Evolutionary conservation across 2,329 filamentous ascomycete species (phyloP), one percentile per base, ranked within the genome.

Genomic region (Samsoniella hepiali): DNA sequence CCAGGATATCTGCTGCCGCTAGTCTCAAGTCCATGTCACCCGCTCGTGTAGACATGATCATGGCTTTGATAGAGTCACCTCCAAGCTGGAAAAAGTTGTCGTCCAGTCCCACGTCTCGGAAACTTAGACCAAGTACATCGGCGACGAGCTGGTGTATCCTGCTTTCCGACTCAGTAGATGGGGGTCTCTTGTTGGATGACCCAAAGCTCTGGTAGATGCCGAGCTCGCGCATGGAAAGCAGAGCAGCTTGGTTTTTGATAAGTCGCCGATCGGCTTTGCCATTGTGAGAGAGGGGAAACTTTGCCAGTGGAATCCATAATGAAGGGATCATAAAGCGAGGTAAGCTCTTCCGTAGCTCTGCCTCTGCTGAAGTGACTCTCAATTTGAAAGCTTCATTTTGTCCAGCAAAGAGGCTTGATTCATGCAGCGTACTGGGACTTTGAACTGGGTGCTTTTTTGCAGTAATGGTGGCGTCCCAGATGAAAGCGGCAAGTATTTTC

Each of bases 41-140:
- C 5, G 53, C 53, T 32, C 53, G 53, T 31, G 53, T 42, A 17
- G 53, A 56, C 36, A 56, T 29, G 17, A 56, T 22, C 53, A 82
- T 83, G 1, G 79, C 78, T 2, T 72, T 63, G 1, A 81, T 73
- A 0, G 79, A 81, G 65, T 81, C 78, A 27, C 79, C 79, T 7
- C 79, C 79, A 0, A 80, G 71, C 1, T 72, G 72, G 71, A 81
- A 80, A 68, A 82, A 81, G 66, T 77, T 78, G 65, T 79, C 74
- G 5, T 79, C 72, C 3, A 72, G 62, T 6, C 74, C 73, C 22
- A 80, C 75, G 15, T 53, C 40, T 9, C 36, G 40, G 10, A 47
- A 22, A 7, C 44, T 47, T 3, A 62, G 15, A 17, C 45, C 49
- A 15, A 66, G 58, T 10, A 63, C 22, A n/a, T 29, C 27, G 27